Conservation (phyloP, 2,329 filamentous ascomycete genomes). For the Fusarium nurragi region DNA sequence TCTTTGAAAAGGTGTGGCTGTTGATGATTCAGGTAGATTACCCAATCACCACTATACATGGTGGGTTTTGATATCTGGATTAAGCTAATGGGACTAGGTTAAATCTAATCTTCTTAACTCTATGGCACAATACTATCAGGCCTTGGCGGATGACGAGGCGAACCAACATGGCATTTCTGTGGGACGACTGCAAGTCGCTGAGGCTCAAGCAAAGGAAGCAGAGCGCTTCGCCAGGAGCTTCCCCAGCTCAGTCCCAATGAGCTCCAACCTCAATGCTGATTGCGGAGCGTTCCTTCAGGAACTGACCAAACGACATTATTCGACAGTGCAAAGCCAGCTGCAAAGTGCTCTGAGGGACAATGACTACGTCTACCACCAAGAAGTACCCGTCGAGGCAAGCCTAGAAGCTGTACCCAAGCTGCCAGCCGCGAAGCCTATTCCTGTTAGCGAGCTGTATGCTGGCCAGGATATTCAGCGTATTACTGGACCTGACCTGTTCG, state of each 20-base stretch:
- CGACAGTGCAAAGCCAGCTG: slow-evolving; percentile 83
- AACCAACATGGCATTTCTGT: slow-evolving; percentile 88
- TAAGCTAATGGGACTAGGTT: slow-evolving; percentile 55
- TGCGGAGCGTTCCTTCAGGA: slow-evolving; percentile 79
- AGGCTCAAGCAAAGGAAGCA: slow-evolving; percentile 81
- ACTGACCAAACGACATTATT: slow-evolving; percentile 82
- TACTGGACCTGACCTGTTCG: slow-evolving; percentile 95
- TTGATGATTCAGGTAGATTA: slow-evolving; percentile 75
- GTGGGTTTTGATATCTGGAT: not conserved
- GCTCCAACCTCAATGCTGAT: slow-evolving; percentile 84
- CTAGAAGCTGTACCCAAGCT: slow-evolving; percentile 86
- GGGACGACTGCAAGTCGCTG: slow-evolving; percentile 82
- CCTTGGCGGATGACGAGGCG: slow-evolving; percentile 87
- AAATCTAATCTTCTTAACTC: slow-evolving; percentile 87
- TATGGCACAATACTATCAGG: slow-evolving; percentile 92
- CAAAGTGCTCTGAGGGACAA: slow-evolving; percentile 86
- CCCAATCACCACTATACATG: not conserved
- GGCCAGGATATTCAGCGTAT: slow-evolving; percentile 97
- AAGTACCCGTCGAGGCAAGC: slow-evolving; percentile 84
- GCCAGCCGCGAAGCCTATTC: slow-evolving; percentile 95
- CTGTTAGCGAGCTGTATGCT: slow-evolving; percentile 94
- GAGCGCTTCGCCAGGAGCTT: slow-evolving; percentile 80
- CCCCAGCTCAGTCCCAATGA: slow-evolving; percentile 79
- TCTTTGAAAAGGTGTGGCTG: slow-evolving; percentile 96
- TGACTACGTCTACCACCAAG: slow-evolving; percentile 97